Percentiles rank a stretch among this genome's conserved stretches.
Evolutionary conservation across 78 protist species (phyloP).

Genomic region (Dictyostelium citrinum): DNA sequence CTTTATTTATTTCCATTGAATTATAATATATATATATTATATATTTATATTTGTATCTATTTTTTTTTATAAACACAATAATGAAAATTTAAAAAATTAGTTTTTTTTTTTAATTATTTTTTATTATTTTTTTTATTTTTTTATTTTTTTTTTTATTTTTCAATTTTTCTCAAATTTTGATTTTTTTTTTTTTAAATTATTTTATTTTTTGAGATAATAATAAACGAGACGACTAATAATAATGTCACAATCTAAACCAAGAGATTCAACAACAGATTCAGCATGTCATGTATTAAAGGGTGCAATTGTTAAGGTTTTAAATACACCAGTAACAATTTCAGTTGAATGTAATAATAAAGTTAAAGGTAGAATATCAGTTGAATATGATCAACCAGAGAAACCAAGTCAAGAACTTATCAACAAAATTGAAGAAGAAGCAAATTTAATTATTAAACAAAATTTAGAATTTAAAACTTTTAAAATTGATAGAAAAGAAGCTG

Average conservation of each 20-base stretch:
- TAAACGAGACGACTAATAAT: background rate
- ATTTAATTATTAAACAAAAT: constrained; percentile 38
- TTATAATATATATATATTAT: too few species aligned
- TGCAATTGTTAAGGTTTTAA: constrained; percentile 46
- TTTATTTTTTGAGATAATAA: background rate
- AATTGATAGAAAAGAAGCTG: constrained; percentile 60
- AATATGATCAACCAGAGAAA: constrained; percentile 20
- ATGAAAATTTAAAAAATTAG: too few species aligned
- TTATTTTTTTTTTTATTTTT: too few species aligned
- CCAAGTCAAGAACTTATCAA: constrained; percentile 25
- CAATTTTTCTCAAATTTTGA: background rate
- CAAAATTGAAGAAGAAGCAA: constrained; percentile 49
- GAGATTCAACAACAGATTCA: constrained; percentile 70
- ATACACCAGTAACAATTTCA: constrained; percentile 45
- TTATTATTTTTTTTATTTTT: background rate
- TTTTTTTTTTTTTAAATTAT: background rate
- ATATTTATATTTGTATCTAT: too few species aligned
- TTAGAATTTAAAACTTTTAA: constrained; percentile 5
- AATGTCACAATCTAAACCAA: constrained; percentile 2
- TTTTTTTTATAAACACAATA: too few species aligned
- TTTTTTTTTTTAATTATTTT: too few species aligned
- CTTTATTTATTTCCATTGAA: background rate
- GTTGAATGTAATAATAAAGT: constrained; percentile 53
- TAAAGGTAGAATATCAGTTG: constrained; percentile 58
- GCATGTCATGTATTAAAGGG: constrained; percentile 75